Conservation (phyloP, 257 asterid species). For the Scutellaria minor region DNA sequence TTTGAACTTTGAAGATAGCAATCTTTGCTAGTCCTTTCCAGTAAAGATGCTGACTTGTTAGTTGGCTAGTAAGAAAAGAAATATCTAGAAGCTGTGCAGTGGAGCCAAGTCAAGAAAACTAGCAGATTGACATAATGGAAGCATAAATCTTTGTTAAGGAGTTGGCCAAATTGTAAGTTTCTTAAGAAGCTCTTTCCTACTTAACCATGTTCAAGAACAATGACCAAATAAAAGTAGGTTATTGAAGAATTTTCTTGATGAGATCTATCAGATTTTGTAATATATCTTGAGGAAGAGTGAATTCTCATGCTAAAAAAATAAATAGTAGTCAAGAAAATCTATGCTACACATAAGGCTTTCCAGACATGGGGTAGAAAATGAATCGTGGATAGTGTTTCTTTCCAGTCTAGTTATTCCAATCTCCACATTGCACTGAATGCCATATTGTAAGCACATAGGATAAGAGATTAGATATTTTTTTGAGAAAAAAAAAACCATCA, state of each 20-base stretch:
- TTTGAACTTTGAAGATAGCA: constrained; percentile 28
- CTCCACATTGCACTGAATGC: constrained; percentile 15
- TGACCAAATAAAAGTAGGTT: constrained; percentile 19
- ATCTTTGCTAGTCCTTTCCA: constrained; percentile 32
- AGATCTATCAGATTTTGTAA: constrained; percentile 4
- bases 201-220: constrained; percentile 13
- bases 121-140: constrained; percentile 3
- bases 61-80: constrained; percentile 1
- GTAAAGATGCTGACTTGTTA: constrained; percentile 13
- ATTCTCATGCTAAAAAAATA: constrained; percentile 2
- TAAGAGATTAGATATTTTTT: not conserved
- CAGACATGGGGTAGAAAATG: constrained; percentile 3
- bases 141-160: not conserved
- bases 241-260: constrained; percentile 19
- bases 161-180: constrained; percentile 21
- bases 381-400: constrained; percentile 25
- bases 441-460: constrained; percentile 20
- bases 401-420: constrained; percentile 2
- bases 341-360: constrained; percentile 28
- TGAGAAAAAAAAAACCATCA: not conserved
- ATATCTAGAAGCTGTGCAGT: not conserved
- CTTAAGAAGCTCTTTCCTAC: not conserved
- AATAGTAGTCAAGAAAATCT: constrained; percentile 22
- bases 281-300: constrained; percentile 26
- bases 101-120: constrained; percentile 8